These are phyloP conservation scores for Rhynchospora pubera DNA, from an alignment of 176 grass and related monocot genomes.

Conservation along the genomic window DNA sequence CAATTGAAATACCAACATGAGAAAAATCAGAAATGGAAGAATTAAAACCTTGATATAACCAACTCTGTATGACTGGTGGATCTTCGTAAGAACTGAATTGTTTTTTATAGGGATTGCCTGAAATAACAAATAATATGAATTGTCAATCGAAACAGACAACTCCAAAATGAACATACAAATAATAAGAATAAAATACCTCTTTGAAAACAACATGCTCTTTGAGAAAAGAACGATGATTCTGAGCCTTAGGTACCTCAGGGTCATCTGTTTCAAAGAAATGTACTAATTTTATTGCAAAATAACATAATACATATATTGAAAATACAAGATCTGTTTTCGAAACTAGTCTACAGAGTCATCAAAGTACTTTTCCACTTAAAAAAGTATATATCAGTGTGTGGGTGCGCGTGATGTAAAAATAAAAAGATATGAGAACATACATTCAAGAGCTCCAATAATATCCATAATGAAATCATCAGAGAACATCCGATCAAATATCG, in stretches of 20 bases:
- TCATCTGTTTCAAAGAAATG: slow-evolving; percentile 46
- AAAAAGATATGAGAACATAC: slow-evolving; percentile 39
- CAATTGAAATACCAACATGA: slow-evolving; percentile 19
- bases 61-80: slow-evolving; percentile 82
- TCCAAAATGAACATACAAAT: slow-evolving; percentile 22
- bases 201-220: slow-evolving; percentile 65
- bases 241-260: slow-evolving; percentile 48
- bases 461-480: slow-evolving; percentile 71
- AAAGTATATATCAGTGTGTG: not conserved
- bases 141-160: slow-evolving; percentile 13
- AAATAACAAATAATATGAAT: slow-evolving; percentile 25
- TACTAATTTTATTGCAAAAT: slow-evolving; percentile 14
- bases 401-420: not conserved
- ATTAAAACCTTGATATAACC: slow-evolving; percentile 65
- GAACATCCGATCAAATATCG: slow-evolving; percentile 72
- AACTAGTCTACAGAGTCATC: slow-evolving; percentile 20
- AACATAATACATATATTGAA: slow-evolving; percentile 20
- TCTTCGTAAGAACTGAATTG: slow-evolving; percentile 56
- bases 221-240: slow-evolving; percentile 62
- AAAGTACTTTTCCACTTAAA: slow-evolving; percentile 13
- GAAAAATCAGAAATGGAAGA: slow-evolving; percentile 17
- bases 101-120: slow-evolving; percentile 73
- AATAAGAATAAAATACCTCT: slow-evolving; percentile 48
- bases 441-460: slow-evolving; percentile 78
- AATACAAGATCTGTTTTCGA: slow-evolving; percentile 15